These are phyloP conservation scores for Epichloe sibirici DNA, from an alignment of 2,329 filamentous ascomycete species.

Conservation along the genomic window DNA sequence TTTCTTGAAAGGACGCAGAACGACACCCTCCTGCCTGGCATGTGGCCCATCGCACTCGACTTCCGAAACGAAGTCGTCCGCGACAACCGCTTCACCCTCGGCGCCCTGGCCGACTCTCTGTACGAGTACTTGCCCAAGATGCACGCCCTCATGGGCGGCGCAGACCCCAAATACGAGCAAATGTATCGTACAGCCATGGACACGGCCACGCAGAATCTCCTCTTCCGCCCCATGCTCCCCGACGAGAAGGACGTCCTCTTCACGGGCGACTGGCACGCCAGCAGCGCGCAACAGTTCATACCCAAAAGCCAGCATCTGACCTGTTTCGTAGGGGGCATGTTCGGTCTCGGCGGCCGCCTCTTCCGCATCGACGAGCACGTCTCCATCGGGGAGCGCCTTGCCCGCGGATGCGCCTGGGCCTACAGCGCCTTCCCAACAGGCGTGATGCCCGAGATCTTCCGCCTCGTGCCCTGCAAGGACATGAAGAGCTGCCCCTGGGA, in stretches of 20 bases:
- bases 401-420: conserved; percentile 45
- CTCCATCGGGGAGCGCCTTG: conserved; percentile 34
- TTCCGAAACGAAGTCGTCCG: conserved; percentile 39
- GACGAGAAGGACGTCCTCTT: conserved; percentile 48
- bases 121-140: conserved; percentile 53
- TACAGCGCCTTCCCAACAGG: conserved; percentile 42
- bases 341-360: conserved; percentile 50
- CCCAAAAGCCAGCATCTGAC: conserved; percentile 22
- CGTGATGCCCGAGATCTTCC: conserved; percentile 46
- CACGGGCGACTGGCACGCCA: conserved; percentile 17
- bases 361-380: conserved; percentile 39
- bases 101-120: conserved; percentile 42
- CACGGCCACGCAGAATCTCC: conserved; percentile 46
- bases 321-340: conserved; percentile 61
- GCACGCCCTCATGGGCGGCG: conserved; percentile 54
- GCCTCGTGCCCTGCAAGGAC: conserved; percentile 31
- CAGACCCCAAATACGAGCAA: conserved; percentile 44
- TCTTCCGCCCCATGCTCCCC: conserved; percentile 59
- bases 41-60: conserved; percentile 63
- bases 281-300: conserved; percentile 13
- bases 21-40: conserved; percentile 56
- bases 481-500: conserved; percentile 20
- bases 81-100: conserved; percentile 34
- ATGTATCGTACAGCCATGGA: conserved; percentile 56
- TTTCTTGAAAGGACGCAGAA: conserved; percentile 58